A percentile compares a stretch with the other conserved stretches of the same genome.
These are phyloP conservation scores for Cupressus sempervirens DNA, from an alignment of 75 land plant species.

Conservation along the genomic window DNA sequence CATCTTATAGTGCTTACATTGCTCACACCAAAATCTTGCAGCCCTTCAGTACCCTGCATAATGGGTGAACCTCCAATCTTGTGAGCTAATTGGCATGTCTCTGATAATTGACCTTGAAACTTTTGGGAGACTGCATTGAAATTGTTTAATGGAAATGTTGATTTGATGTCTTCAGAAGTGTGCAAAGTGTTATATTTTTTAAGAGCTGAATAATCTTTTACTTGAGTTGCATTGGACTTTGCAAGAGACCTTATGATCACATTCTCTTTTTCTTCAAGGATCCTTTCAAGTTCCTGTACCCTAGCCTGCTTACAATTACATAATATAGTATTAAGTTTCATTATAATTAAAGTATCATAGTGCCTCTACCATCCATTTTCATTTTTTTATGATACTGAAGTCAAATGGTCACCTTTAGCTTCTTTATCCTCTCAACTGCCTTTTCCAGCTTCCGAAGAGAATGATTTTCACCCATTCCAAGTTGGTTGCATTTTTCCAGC, in stretches of 20 bases:
- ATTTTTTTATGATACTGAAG: neutral
- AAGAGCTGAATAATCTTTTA: constrained; percentile 1
- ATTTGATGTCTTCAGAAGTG: neutral
- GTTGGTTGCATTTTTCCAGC: constrained; percentile 76
- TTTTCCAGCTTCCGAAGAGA: constrained; percentile 61
- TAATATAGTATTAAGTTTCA: neutral
- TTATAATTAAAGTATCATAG: neutral
- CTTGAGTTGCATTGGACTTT: constrained; percentile 11
- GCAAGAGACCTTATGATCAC: constrained; percentile 32
- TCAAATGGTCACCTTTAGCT: constrained; percentile 47
- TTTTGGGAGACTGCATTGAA: neutral
- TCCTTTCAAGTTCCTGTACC: constrained; percentile 62
- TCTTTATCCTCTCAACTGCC: constrained; percentile 64
- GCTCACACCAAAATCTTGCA: neutral
- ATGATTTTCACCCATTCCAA: constrained; percentile 78
- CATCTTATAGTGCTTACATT: neutral
- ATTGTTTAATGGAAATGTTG: neutral
- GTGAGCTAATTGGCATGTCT: neutral
- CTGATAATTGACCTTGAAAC: neutral
- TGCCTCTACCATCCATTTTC: neutral
- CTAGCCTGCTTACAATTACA: constrained; percentile 31
- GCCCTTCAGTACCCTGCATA: neutral
- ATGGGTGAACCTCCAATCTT: neutral
- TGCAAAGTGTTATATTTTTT: neutral
- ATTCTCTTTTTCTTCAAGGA: constrained; percentile 73